Conservation (phyloP, 371 early-diverging fungal genomes). For the Mortierella sp. region DNA sequence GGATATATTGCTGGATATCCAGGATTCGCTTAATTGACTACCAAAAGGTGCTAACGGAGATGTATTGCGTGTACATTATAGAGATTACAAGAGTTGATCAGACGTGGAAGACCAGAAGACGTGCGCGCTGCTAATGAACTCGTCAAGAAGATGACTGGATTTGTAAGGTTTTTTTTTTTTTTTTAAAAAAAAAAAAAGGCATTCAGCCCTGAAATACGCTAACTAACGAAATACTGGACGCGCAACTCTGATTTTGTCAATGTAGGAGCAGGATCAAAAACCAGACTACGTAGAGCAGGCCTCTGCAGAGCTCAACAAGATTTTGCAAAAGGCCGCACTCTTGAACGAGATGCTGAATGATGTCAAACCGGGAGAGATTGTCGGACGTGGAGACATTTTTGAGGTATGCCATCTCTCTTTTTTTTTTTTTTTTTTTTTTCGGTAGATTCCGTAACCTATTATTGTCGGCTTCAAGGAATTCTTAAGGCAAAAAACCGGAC, state of each 20-base stretch:
- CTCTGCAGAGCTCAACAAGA: slow-evolving; percentile 80
- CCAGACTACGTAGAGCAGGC: slow-evolving; percentile 89
- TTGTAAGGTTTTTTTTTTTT: slow-evolving; percentile 50
- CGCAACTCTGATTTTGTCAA: not conserved
- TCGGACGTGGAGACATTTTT: slow-evolving; percentile 72
- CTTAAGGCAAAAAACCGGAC: no score
- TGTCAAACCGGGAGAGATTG: slow-evolving; percentile 71
- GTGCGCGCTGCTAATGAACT: slow-evolving; percentile 95
- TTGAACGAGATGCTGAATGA: slow-evolving; percentile 84
- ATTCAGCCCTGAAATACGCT: not conserved
- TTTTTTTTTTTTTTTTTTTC: not conserved
- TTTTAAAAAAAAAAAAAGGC: not conserved
- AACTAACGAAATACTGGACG: not conserved
- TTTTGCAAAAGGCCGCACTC: slow-evolving; percentile 81
- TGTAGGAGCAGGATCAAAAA: slow-evolving; percentile 73
- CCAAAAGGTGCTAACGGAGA: not conserved
- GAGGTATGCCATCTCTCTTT: slow-evolving; percentile 49
- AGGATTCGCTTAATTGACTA: not conserved
- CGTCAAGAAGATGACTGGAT: slow-evolving; percentile 97
- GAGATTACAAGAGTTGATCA: slow-evolving; percentile 96
- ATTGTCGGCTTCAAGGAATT: not conserved
- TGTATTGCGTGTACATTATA: not conserved
- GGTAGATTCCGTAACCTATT: no score
- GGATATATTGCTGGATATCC: not conserved
- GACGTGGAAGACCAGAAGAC: slow-evolving; percentile 93